These are phyloP conservation scores for Croton setiger DNA, from an alignment of 441 rosid genomes.

Conservation along the genomic window DNA sequence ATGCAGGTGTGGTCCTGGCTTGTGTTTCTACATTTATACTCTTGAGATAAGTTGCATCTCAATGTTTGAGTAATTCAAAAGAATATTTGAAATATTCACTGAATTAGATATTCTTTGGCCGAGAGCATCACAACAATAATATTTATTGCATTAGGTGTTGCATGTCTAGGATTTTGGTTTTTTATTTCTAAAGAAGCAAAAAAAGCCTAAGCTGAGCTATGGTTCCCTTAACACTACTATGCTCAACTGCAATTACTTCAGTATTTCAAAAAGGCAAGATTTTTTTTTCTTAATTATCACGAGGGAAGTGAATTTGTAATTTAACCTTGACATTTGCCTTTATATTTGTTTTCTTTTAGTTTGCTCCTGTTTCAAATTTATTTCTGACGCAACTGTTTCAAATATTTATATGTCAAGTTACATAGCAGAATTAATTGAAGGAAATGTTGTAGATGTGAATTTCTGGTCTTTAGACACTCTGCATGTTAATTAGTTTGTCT, in stretches of 20 bases:
- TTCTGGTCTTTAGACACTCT: neutral
- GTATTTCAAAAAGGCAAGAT: neutral
- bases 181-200: neutral
- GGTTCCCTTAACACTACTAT: neutral
- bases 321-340: neutral
- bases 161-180: neutral
- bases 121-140: neutral
- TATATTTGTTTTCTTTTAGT: neutral
- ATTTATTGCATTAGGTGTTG: neutral
- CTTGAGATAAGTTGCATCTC: neutral
- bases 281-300: neutral
- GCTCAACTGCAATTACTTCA: neutral
- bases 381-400: neutral
- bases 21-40: neutral
- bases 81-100: neutral
- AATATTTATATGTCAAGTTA: neutral
- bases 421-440: neutral
- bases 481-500: neutral
- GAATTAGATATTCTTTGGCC: neutral
- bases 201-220: neutral
- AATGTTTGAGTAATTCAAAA: neutral
- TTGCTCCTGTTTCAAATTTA: neutral
- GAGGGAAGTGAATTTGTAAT: neutral
- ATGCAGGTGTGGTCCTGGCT: slow-evolving; percentile 69
- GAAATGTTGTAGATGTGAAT: neutral